Base-by-base conservation (phyloP, 768 basidiomycete genomes). In the Mycena kentingensis region DNA sequence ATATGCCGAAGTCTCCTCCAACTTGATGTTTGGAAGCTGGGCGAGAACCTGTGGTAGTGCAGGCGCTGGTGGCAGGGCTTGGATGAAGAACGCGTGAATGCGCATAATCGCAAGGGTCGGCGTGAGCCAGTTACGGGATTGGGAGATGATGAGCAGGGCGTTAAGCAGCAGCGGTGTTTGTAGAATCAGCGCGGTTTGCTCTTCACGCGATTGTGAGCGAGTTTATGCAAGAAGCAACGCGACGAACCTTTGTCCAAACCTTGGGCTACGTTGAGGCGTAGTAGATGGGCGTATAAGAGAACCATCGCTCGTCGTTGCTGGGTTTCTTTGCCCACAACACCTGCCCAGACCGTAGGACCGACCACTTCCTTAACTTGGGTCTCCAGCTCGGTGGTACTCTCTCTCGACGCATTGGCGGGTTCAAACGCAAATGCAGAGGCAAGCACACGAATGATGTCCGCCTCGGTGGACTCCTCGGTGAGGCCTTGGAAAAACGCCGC, bases 61-160 rank as follows among this genome's bases (percentile, higher is more conserved):
- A 35, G 80, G 67, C 18, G 80, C 79, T 2, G 88, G 88, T 3
- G 82, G 71, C 18, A 94, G 72, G 1, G 92, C 97, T 71, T 99
- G 97, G 0, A 83, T 79, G 28, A 99, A 75, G 67, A 85, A 84
- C 4, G 90, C 82, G 59, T 95, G 88, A 24, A 99, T 72, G 32
- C 86, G 87, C 82, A 97, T 89, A 61, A 86, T 76, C 26, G 81
- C 74, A 31, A 95, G 73, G 0, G 91, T 85, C 1, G 93, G 87
- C 4, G 79, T 64, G 8, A 98, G 82, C 95, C 95, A 99, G 64
- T 85, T 93, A 58, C 93, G 91, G 0, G 94, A 80, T 18, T 90
- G 79, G 0, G 88, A 79, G 56, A 97, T 90, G 60, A 83, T 88
- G 47, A 95, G 79, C 22, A 98, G 75, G 0, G 93, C 90, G 41